Evolutionary conservation across 179 eudicot genomes (phyloP), one percentile per base, ranked within the genome.

Genomic region (Sideroxylon spinosum): DNA sequence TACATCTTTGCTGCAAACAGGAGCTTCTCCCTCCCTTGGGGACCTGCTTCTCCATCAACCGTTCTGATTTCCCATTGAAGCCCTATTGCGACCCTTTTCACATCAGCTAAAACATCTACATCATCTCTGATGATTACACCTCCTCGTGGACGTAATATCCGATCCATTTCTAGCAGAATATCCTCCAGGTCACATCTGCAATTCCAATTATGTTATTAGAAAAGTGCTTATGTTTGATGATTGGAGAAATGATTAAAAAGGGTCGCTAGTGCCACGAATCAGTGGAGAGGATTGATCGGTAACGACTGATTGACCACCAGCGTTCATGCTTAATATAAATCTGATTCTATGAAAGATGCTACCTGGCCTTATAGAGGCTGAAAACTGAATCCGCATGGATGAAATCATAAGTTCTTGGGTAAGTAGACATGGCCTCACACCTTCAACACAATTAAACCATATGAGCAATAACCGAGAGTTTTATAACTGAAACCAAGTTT

Each of bases 381-480:
- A 93, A 91, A 2, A 93, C 75, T 1, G 87, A 81, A 80, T 90
- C 87, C 0, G 93, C 95, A 66, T 92, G 92, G 65, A 92, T 88
- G 80, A 93, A 82, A 79, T 93, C 93, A 17, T 91, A 93, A 0
- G 95, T 93, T 71, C 93, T 88, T 56, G 97, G 97, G 74, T 93
- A 91, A 9, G 97, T 91, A 20, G 97, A 93, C 90, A 93, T 85
- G 22, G 97, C 97, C 76, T 93, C 97, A 29, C 97, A 91, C 97
- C 97, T 92, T 60, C 0, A 12, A 71, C 4, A 11, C 28, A 8
- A 62, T 62, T 7, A 9, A 62, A 62, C n/a, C 25, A 12, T 60
- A 17, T 60, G 17, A 19, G 10, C 22, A 17, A 60, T 23, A 6
- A 60, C 22, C n/a, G n/a, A 1, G 23, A n/a, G 23, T 60, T 2